Base-by-base conservation (phyloP, 2,329 filamentous ascomycete genomes). In the Nothopassalora personata region DNA sequence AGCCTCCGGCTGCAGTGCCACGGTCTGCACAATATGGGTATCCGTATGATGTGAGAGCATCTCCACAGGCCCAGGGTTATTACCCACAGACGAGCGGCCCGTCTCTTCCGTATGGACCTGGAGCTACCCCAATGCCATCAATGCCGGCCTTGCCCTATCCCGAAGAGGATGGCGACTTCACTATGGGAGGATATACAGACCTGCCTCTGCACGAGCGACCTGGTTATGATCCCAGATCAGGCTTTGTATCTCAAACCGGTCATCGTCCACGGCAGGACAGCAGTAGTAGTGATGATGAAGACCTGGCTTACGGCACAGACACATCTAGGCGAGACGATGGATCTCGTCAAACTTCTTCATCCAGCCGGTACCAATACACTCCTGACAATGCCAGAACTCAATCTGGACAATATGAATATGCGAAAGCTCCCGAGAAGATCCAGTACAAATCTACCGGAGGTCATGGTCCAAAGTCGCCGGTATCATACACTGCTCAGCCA, bases 111-210 rank as follows among this genome's bases (percentile, higher is more conserved):
- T 65, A 67, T 58, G 59, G 59, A 8, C 55, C 60, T 47, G 57
- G 59, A 27, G 34, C 53, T n/a, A 34, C 49, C 15, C 19, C 60
- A 9, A 54, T 53, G 15, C 57, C 52, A 15, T 45, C 60, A 15
- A 50, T 67, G 48, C 23, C 23, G 23, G 23, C 23, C 23, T 3
- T 23, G 23, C 70, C 67, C 7, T 71, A 70, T 52, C 70, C 71
- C 8, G 34, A 52, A 13, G 68, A 67, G 33, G 58, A 67, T 53
- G 62, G 58, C 7, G 70, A 70, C 61, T 72, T 76, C 34, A 77
- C 75, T 52, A 78, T 77, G 75, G 76, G 76, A 53, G 74, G 72
- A 56, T 79, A 75, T 60, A 67, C 70, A 27, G 76, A 79, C 60
- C 70, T 77, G 9, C 77, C 77, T 30, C 77, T 75, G 11, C 67